phyloP scores from a whole-genome alignment of 768 basidiomycete species.

The Naematelia encephala region DNA sequence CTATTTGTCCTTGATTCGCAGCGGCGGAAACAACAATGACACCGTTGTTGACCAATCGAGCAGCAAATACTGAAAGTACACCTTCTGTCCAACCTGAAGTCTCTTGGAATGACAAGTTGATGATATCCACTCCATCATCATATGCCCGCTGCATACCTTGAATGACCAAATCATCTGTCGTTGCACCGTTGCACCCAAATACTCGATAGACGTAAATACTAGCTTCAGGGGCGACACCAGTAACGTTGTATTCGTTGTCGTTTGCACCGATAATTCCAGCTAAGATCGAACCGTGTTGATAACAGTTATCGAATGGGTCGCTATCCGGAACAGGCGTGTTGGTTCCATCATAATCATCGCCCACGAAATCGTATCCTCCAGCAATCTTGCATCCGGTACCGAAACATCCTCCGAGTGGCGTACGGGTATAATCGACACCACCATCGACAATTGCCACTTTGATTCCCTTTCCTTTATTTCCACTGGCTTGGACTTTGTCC shows the following conservation, averaged over 20 bases:
- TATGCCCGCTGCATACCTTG: slow-evolving; percentile 56
- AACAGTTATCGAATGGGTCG: slow-evolving; percentile 48
- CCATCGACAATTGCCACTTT: slow-evolving; percentile 62
- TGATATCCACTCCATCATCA: slow-evolving; percentile 60
- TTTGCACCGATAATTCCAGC: slow-evolving; percentile 54
- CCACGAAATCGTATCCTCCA: slow-evolving; percentile 51
- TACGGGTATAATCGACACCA: slow-evolving; percentile 46
- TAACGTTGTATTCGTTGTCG: slow-evolving; percentile 62
- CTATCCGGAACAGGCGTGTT: slow-evolving; percentile 39
- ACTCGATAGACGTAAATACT: slow-evolving; percentile 57
- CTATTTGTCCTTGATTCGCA: slow-evolving; percentile 60
- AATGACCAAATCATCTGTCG: slow-evolving; percentile 52
- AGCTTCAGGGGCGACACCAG: slow-evolving; percentile 66
- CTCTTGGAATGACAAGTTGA: slow-evolving; percentile 65
- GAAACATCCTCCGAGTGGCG: slow-evolving; percentile 50
- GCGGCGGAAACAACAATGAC: slow-evolving; percentile 65
- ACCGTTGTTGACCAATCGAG: slow-evolving; percentile 60
- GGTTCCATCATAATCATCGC: slow-evolving; percentile 39
- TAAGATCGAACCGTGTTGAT: slow-evolving; percentile 49
- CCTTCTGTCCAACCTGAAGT: slow-evolving; percentile 64
- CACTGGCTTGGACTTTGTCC: slow-evolving; percentile 63
- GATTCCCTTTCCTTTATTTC: slow-evolving; percentile 63
- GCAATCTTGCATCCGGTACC: slow-evolving; percentile 49
- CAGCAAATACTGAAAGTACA: slow-evolving; percentile 59
- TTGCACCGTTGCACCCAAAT: slow-evolving; percentile 60